phyloP scores from a whole-genome alignment of 768 basidiomycete species.

The Rhodotorula diobovata region DNA sequence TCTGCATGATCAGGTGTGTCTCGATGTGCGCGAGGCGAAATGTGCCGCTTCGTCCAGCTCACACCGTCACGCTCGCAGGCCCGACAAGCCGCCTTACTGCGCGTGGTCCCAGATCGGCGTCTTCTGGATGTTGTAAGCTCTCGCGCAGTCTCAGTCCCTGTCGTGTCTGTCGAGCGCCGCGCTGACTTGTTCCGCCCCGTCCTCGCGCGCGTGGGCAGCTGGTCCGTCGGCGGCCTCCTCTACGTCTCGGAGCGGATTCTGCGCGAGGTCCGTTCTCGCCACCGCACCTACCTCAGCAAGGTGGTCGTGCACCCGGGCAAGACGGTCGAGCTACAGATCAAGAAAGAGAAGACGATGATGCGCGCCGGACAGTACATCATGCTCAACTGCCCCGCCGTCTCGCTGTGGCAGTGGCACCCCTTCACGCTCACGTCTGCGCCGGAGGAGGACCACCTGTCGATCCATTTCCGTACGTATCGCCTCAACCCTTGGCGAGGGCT shows the following conservation, averaged over 20 bases:
- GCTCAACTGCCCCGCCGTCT: conserved; percentile 81
- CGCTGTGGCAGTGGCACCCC: conserved; percentile 95
- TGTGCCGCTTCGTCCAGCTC: conserved; percentile 44
- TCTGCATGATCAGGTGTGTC: conserved; percentile 68
- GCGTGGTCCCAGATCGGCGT: conserved; percentile 79
- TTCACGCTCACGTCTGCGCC: conserved; percentile 85
- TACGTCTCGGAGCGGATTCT: conserved; percentile 84
- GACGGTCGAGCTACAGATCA: conserved; percentile 93
- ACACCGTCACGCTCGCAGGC: conserved; percentile 42
- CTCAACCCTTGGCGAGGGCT: no score
- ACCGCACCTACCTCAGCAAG: conserved; percentile 86
- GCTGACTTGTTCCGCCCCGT: rapidly evolving
- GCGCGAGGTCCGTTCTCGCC: conserved; percentile 84
- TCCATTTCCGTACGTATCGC: conserved; percentile 67
- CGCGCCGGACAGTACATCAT: conserved; percentile 65
- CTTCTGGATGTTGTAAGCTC: conserved; percentile 74
- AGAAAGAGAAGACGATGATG: conserved; percentile 76
- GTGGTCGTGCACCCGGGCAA: conserved; percentile 84
- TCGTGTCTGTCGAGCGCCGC: not conserved
- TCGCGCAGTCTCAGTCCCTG: not conserved
- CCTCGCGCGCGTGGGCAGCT: conserved; percentile 44
- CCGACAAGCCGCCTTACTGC: conserved; percentile 82
- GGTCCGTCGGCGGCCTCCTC: conserved; percentile 78
- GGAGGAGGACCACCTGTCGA: conserved; percentile 89
- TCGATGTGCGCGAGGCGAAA: no score